Evolutionary conservation across 352 stramenopile species (phyloP), one percentile per base, ranked within the genome.

Genomic region (Globisporangium recalcitrans): DNA sequence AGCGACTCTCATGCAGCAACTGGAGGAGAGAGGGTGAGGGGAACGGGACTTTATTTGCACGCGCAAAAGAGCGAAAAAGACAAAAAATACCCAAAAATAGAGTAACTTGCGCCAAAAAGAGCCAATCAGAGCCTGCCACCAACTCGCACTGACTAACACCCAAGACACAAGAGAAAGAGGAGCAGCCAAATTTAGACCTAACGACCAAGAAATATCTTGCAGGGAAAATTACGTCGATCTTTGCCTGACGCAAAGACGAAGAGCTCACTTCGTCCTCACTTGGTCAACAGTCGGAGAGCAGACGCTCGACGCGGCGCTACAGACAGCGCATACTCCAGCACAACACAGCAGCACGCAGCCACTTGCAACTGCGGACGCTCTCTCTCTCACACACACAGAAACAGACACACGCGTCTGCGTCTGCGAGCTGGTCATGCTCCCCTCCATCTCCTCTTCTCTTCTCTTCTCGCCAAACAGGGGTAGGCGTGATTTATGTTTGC

Each of bases 101-200:
- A 60, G 55, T 52, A 77, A 71, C 62, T 55, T 44, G 16, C 36
- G 27, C 26, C 2, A 16, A 11, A 40, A 36, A 29, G 21, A 54
- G 52, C 75, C 75, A 83, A 83, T 83, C 71, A 81, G 54, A 55
- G 29, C 27, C 63, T 83, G 74, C 67, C 74, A 82, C 63, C 70
- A 82, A 77, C 40, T 36, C 21, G 27, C n/a, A n/a, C n/a, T n/a
- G n/a, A n/a, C n/a, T n/a, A n/a, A 27, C 16, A 21, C 13, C 49
- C 47, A 32, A 19, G n/a, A n/a, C n/a, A n/a, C n/a, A n/a, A n/a
- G n/a, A n/a, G n/a, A n/a, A n/a, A n/a, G n/a, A n/a, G 19, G 36
- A 52, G 2, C 10, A 26, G 16, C 49, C n/a, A 55, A 38, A 9
- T 40, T 55, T 55, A 55, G 27, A 55, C 40, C 49, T 27, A 55